Evolutionary conservation across 306 rosid species (phyloP).

Genomic region (Castanospermum australe): DNA sequence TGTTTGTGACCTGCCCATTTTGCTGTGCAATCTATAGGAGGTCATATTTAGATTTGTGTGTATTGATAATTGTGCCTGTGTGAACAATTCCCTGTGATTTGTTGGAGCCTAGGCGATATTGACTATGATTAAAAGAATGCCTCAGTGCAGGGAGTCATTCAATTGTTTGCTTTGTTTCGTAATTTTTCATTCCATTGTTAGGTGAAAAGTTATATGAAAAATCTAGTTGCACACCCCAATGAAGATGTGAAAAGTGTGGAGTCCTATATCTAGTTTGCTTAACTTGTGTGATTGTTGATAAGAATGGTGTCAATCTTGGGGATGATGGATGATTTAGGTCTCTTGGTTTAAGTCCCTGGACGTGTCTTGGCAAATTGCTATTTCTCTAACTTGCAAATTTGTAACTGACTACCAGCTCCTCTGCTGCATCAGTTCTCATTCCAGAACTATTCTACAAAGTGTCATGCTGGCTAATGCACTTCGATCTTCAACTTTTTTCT

Average conservation of each 20-base stretch:
- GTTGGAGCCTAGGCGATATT: not conserved
- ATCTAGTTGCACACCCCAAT: not conserved
- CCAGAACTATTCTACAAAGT: not conserved
- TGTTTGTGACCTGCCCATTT: not conserved
- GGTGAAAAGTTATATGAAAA: not conserved
- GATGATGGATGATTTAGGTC: not conserved
- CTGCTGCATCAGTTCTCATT: not conserved
- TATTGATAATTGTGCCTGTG: not conserved
- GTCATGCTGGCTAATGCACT: not conserved
- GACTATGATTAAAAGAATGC: too few relatives aligned
- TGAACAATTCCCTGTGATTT: not conserved
- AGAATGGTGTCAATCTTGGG: not conserved
- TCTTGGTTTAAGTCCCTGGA: not conserved
- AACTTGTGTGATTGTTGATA: not conserved
- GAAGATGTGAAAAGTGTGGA: not conserved
- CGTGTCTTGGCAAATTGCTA: not conserved
- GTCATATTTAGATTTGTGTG: not conserved
- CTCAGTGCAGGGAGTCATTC: not conserved
- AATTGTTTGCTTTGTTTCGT: not conserved
- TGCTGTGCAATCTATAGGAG: not conserved
- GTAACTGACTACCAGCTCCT: not conserved
- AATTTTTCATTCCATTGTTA: not conserved
- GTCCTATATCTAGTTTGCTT: not conserved
- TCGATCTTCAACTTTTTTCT: not conserved
- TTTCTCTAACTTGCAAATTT: not conserved